Conservation (phyloP, 2,329 filamentous ascomycete genomes). For the Lachnum nothofagi region DNA sequence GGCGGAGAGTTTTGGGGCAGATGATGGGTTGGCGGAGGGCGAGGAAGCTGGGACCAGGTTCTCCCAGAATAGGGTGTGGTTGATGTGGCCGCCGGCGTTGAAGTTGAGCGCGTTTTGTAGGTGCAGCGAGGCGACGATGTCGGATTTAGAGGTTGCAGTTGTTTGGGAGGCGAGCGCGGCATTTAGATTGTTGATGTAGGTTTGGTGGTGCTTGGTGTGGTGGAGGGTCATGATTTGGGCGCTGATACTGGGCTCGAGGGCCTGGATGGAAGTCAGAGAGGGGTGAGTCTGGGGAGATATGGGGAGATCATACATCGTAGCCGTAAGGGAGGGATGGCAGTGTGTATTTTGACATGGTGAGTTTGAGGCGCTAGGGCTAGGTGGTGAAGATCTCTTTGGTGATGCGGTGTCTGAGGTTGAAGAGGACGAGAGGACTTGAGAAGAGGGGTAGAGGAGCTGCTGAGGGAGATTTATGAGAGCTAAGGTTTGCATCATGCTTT, state of each 20-base stretch:
- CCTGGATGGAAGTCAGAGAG: constrained; percentile 40
- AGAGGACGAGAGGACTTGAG: neutral
- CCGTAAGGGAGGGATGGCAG: constrained; percentile 64
- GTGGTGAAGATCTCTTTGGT: neutral
- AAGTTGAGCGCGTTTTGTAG: constrained; percentile 74
- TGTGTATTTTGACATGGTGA: constrained; percentile 39
- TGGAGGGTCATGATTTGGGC: constrained; percentile 77
- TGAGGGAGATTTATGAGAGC: too few species aligned
- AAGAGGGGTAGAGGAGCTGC: neutral
- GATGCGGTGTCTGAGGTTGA: neutral
- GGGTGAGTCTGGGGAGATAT: constrained; percentile 15
- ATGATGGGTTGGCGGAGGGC: constrained; percentile 49
- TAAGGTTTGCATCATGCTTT: too few species aligned
- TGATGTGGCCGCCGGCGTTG: constrained; percentile 88
- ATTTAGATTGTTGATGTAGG: constrained; percentile 74
- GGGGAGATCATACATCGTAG: constrained; percentile 59
- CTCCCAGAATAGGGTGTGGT: constrained; percentile 90
- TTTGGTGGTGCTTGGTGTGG: constrained; percentile 72
- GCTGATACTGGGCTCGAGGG: constrained; percentile 69
- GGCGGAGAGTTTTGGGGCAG: constrained; percentile 52
- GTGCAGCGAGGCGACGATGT: constrained; percentile 60
- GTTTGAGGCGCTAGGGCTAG: neutral
- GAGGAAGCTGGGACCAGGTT: constrained; percentile 63
- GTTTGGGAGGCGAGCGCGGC: constrained; percentile 56
- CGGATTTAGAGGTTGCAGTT: constrained; percentile 48